Base-by-base conservation (phyloP, 2,329 filamentous ascomycete species). In the Cephalotrichum gorgonifer region DNA sequence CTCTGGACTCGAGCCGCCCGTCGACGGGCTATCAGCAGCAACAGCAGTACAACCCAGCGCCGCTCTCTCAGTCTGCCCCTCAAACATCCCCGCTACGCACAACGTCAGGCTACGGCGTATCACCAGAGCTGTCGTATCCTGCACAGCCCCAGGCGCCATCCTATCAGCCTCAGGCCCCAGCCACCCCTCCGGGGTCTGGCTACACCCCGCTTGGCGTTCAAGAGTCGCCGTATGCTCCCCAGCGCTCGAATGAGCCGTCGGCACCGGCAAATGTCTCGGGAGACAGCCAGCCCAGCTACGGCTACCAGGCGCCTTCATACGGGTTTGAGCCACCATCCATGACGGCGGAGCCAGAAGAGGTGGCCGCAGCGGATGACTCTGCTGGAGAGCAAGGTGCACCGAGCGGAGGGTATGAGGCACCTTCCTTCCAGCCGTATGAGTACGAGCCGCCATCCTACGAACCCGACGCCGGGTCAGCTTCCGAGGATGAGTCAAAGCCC, bases 361-460 rank as follows among this genome's bases (percentile, higher is more conserved):
- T 52, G 30, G 50, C 49, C 14, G 42, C 27, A n/a, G 27, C 25
- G 17, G 35, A 20, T 7, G 30, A 41, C 15, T 5, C 49, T 4
- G 31, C 23, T 31, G 44, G 47, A 8, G 45, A 47, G 14, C 48
- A 52, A 35, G 27, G 35, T n/a, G 35, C 48, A 22, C 45, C 50
- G 22, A 53, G 65, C 53, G 66, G 67, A 31, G 69, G 73, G 15
- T 86, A 83, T 55, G 78, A 83, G 52, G 73, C 82, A 4, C 78
- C 79, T 6, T 76, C 76, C 1, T 84, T 76, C 57, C 75, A 83
- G 57, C 74, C 80, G 9, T 76, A 76, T 45, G 62, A 71, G 41
- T 80, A 78, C 55, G 75, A 79, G 53, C 75, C 78, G 2, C 76
- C 76, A 0, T 75, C 77, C 2, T 75, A 79, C 43, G 72, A 82